Evolutionary conservation across 2,329 filamentous ascomycete genomes (phyloP), one percentile per base, ranked within the genome.

Genomic region (Alternaria longipes): DNA sequence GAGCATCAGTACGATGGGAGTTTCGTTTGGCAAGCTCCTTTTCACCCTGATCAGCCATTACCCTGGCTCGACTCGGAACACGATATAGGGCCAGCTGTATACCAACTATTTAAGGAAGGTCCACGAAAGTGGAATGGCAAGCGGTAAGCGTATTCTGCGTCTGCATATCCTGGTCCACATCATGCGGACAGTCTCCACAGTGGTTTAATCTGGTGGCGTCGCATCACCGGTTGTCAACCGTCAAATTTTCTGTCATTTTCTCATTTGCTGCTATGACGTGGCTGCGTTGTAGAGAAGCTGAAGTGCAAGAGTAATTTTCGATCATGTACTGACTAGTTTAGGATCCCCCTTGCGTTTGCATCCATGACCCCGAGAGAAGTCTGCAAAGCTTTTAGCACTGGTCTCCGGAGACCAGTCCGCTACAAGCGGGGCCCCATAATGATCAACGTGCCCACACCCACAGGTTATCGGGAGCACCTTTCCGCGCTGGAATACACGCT

Each of bases 21-120:
- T 55, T 97, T 97, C 77, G 83, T 90, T 60, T 98, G 95, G 95
- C 89, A 93, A 74, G 94, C 94, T 2, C 95, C 95, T 0, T 98
- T 98, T 78, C 92, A 97, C 71, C 91, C 93, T 2, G 87, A 97
- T 70, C 91, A 90, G 59, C 92, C 93, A 65, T 84, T 99, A 38
- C 95, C 95, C 0, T 99, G 94, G 93, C 84, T 99, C 40, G 95
- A 99, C 74, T 93, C 94, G 5, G 95, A 98, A 79, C 94, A 98
- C 74, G 95, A 99, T 72, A 90, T 97, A 44, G 95, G 95, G 4
- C 93, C 95, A 1, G 92, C 94, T 2, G 88, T 98, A 47, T 83
- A 97, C 57, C 94, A 98, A 77, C 90, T 98, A 57, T 94, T 98
- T 85, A 98, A 97, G 80, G 94, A 98, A 76, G 94, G 94, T 2